Percentiles rank a stretch among this genome's conserved stretches.
phyloP scores from a whole-genome alignment of 257 asterid species.

The Anisodus acutangulus region DNA sequence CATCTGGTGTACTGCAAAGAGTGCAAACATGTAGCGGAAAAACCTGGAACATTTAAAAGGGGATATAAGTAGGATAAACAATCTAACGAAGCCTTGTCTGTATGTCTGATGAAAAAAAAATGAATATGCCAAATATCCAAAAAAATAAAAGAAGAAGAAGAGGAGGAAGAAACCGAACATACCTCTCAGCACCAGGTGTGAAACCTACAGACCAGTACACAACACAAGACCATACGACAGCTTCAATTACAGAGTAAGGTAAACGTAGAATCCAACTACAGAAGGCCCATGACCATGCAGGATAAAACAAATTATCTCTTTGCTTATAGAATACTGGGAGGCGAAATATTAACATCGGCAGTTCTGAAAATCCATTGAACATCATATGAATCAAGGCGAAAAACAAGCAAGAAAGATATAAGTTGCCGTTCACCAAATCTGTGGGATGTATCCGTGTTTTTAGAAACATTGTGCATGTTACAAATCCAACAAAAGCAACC shows the following conservation, averaged over 20 bases:
- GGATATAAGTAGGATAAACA: conserved; percentile 26
- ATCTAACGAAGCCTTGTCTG: neutral
- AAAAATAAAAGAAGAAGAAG: neutral
- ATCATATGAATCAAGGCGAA: conserved; percentile 84
- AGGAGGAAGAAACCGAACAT: conserved; percentile 25
- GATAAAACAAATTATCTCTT: conserved; percentile 86
- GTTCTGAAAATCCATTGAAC: conserved; percentile 93
- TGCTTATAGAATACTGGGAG: conserved; percentile 95
- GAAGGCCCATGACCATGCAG: conserved; percentile 90
- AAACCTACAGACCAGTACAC: conserved; percentile 82
- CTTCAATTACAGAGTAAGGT: conserved; percentile 83
- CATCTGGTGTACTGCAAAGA: conserved; percentile 85
- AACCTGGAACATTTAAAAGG: conserved; percentile 57
- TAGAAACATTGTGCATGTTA: conserved; percentile 82
- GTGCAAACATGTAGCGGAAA: conserved; percentile 65
- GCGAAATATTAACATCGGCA: conserved; percentile 78
- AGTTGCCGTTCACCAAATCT: conserved; percentile 61
- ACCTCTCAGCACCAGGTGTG: conserved; percentile 82
- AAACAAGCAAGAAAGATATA: conserved; percentile 74
- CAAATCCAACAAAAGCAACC: conserved; percentile 86
- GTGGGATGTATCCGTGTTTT: conserved; percentile 76
- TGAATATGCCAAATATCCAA: neutral
- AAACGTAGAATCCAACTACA: conserved; percentile 74
- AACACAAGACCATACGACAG: conserved; percentile 75
- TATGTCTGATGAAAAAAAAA: conserved; percentile 1